Conservation (phyloP, 2,329 filamentous ascomycete genomes). For the Setomelanomma holmii region DNA sequence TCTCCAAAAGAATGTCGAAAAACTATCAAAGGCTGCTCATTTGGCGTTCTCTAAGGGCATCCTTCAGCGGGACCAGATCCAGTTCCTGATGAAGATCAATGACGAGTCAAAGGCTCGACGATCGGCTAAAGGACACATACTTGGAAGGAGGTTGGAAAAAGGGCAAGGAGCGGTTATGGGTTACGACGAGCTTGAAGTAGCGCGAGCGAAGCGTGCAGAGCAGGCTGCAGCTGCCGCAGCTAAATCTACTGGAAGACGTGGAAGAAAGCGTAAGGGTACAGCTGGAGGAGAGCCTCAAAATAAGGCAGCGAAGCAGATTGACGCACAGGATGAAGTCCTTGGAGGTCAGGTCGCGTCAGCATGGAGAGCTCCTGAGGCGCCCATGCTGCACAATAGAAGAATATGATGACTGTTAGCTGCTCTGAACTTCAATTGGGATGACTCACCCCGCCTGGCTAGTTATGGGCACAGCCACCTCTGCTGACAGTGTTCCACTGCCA, state of each 20-base stretch:
- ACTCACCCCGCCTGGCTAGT: no score
- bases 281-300: neutral
- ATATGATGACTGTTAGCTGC: no score
- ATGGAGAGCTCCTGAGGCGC: no score
- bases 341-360: no score
- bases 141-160: neutral
- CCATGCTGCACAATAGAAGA: no score
- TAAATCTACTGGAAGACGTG: neutral
- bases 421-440: no score
- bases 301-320: neutral
- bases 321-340: neutral
- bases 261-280: neutral
- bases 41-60: slow-evolving; percentile 17
- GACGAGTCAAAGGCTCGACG: slow-evolving; percentile 22
- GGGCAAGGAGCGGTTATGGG: neutral
- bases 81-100: slow-evolving; percentile 34
- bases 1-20: slow-evolving; percentile 19
- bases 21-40: slow-evolving; percentile 31
- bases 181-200: neutral
- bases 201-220: neutral
- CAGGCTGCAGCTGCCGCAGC: neutral
- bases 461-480: no score
- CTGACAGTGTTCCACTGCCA: no score
- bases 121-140: neutral
- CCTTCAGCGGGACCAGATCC: slow-evolving; percentile 29